Base-by-base conservation (phyloP, 495 filamentous ascomycete genomes). In the Penicillium atrosanguineum region DNA sequence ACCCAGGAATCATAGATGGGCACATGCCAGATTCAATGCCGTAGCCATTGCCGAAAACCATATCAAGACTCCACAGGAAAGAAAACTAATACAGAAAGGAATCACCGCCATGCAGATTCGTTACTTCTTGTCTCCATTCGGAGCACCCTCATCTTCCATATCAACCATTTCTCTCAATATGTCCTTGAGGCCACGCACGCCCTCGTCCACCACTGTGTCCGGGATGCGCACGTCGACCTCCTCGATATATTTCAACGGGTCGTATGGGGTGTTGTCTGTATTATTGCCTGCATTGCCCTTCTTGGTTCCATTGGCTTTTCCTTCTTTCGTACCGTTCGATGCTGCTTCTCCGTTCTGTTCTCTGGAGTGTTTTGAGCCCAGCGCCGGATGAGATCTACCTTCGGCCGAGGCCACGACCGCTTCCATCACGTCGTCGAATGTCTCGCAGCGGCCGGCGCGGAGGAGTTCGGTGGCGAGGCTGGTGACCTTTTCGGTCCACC, bases 131-230 rank as follows among this genome's bases (percentile, higher is more conserved):
- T 69, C 62, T 28, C 65, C 68, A 18, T 70, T 72, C n/a, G 50
- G 46, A 31, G 51, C 46, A 42, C 52, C 64, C 48, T 79, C 73
- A 25, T 74, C 76, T 31, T 78, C 72, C 34, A 80, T 59, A 9
- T 77, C 69, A 25, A 76, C 72, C 52, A 81, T 72, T 48, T 79
- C 76, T 29, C 77, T 65, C 44, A 81, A 49, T 3, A 76, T 70
- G 15, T 79, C 76, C 48, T 78, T 77, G 38, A 81, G 61, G 5
- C 74, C 71, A 4, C 68, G 56, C 2, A 76, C 71, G 5, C 74
- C 74, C 52, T 77, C 73, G n/a, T 74, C 72, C 21, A 77, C 74
- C 14, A 76, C 69, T 7, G 59, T 52, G 34, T 68, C 57, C 0
- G 74, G 74, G 31, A 77, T 73, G 23, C 73, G 64, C 53, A 77